Evolutionary conservation across 192 early-diverging fungal genomes (phyloP), one percentile per base, ranked within the genome.

Genomic region (Rhizophlyctis rosea): DNA sequence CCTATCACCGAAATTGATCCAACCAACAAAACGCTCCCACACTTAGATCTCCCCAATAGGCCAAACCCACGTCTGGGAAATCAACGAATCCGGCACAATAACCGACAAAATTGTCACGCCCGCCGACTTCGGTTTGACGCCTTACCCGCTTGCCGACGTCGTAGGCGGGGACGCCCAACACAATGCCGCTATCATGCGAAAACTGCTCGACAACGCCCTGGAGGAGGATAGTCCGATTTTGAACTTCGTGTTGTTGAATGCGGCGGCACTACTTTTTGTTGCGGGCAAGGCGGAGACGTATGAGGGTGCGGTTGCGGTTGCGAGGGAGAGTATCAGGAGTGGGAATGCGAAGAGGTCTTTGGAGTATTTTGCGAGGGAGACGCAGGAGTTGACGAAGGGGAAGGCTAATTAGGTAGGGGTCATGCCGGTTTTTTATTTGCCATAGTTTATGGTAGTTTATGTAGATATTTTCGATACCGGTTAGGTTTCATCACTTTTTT

Each of bases 201-300:
- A 82, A 16, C 63, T 98, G 31, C 74, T 99, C n/a, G 75, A 69
- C 62, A 82, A 85, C 52, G 64, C 80, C 35, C 72, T 93, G 33
- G n/a, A n/a, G n/a, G n/a, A n/a, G n/a, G 75, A 75, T 0, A 78
- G 75, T 0, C 84, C 93, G 4, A 82, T 95, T 49, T 74, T 92
- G 34, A 91, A 96, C 68, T 99, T 91, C 78, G 91, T 99, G 11
- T 77, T 96, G 34, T 64, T 99, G 57, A 99, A 99, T 67, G 79
- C 93, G 1, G 90, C 88, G n/a, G 91, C 93, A 7, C 60, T 96
- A 51, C 73, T 97, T 65, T 86, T 84, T 27, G 85, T 96, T 31
- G 75, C 88, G 27, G 94, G 92, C 27, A 81, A 81, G 39, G 92
- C 90, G 0, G 50, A 55, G 3, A 74, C 83, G 51, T 87, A 90